Evolutionary conservation across 2,329 filamentous ascomycete genomes (phyloP).

Genomic region (Fusarium sp.): DNA sequence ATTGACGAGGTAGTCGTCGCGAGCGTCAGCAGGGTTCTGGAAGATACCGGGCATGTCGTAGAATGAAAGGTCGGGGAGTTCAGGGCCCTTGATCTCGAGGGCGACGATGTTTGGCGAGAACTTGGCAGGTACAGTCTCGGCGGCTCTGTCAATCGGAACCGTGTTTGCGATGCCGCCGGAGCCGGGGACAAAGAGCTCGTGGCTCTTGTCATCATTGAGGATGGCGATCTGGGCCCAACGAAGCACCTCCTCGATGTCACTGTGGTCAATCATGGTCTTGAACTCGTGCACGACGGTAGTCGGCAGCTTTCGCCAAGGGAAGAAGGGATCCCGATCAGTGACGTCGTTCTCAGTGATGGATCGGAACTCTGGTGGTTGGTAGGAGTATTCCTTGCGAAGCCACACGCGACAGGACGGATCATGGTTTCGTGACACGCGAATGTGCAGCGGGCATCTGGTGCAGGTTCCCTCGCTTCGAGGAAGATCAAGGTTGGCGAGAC

Average conservation of each 20-base stretch:
- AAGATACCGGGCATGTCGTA: slow-evolving; percentile 90
- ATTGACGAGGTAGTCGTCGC: slow-evolving; percentile 74
- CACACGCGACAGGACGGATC: slow-evolving; percentile 77
- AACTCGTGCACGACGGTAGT: slow-evolving; percentile 66
- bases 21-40: slow-evolving; percentile 70
- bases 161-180: slow-evolving; percentile 55
- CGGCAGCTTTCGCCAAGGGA: slow-evolving; percentile 70
- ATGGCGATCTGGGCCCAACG: slow-evolving; percentile 81
- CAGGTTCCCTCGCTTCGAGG: slow-evolving; percentile 79
- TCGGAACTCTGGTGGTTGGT: slow-evolving; percentile 53
- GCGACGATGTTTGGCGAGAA: slow-evolving; percentile 87
- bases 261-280: slow-evolving; percentile 68
- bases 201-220: slow-evolving; percentile 71
- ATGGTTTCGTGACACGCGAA: slow-evolving; percentile 70
- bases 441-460: slow-evolving; percentile 84
- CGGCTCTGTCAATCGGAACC: slow-evolving; percentile 46
- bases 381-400: slow-evolving; percentile 73
- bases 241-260: slow-evolving; percentile 74
- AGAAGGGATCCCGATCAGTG: slow-evolving; percentile 64
- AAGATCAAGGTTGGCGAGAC: slow-evolving; percentile 75
- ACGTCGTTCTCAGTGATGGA: slow-evolving; percentile 58
- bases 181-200: slow-evolving; percentile 64
- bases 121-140: slow-evolving; percentile 64
- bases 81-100: slow-evolving; percentile 78
- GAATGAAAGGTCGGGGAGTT: slow-evolving; percentile 79